phyloP scores from a whole-genome alignment of 164 flowering plant genomes.

The Platanus orientalis region DNA sequence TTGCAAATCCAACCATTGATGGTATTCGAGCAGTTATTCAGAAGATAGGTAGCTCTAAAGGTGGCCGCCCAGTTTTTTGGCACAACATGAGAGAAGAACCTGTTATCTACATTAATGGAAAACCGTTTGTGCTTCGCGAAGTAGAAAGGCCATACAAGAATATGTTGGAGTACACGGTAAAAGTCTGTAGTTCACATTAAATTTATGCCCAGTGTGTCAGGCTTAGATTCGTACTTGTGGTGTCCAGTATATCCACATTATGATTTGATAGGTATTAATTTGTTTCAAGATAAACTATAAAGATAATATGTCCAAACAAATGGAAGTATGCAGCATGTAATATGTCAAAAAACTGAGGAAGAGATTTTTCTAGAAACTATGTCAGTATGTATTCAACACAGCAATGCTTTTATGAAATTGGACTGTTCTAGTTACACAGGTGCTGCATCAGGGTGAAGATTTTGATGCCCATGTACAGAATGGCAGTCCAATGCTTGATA shows the following conservation, averaged over 20 bases:
- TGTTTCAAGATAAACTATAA: neutral
- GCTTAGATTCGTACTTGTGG: neutral
- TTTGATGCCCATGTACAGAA: neutral
- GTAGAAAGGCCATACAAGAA: slow-evolving; percentile 96
- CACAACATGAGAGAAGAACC: slow-evolving; percentile 99
- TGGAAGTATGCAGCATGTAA: neutral
- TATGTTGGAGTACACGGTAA: slow-evolving; percentile 92
- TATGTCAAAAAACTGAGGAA: neutral
- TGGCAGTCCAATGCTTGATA: neutral
- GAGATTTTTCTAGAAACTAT: neutral
- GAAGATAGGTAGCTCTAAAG: slow-evolving; percentile 65
- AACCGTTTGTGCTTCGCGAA: slow-evolving; percentile 97
- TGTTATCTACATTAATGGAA: slow-evolving; percentile 91
- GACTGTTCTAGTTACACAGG: neutral
- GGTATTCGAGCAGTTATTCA: slow-evolving; percentile 84
- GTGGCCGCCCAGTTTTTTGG: slow-evolving; percentile 85
- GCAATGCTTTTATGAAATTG: neutral
- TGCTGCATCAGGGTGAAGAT: neutral
- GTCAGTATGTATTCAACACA: neutral
- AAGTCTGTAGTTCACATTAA: neutral
- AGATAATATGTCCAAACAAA: neutral
- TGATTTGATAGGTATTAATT: neutral
- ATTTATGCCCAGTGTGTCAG: neutral
- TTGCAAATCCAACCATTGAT: slow-evolving; percentile 91
- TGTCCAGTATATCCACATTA: neutral